Base-by-base conservation (phyloP, 139 green algal species). In the Chlamydomonas sphaeroides region DNA sequence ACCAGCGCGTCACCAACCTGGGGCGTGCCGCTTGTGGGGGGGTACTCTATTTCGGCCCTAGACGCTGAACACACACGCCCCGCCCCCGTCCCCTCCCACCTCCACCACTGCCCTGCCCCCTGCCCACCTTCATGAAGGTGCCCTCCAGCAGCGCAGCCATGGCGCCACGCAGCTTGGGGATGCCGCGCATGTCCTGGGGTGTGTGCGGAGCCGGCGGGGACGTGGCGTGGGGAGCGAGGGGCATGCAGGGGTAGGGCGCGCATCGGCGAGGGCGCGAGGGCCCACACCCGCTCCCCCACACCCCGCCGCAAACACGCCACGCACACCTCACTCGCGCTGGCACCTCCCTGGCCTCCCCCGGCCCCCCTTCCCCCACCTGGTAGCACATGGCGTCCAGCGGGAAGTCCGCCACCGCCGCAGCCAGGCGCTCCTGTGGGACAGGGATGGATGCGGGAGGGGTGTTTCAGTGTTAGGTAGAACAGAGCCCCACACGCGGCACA, bases 41-140 rank as follows among this genome's bases (percentile, higher is more conserved):
- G n/a, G n/a, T n/a, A n/a, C n/a, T n/a, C n/a, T n/a, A n/a, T n/a
- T n/a, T n/a, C n/a, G n/a, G n/a, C n/a, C n/a, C n/a, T n/a, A n/a
- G n/a, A n/a, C n/a, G 15, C 28, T 30, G n/a, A 8, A 65, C 67
- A 65, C 57, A 65, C 67, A 45, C 67, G 39, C 65, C 2, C 35
- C 35, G 3, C 35, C 35, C 36, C 66, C 39, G 38, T 1, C 38
- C 25, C 23, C 38, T 11, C 38, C 17, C 38, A 23, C 25, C 48
- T 4, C 15, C 35, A 2, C 33, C 35, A 69, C 33, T 45, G 5
- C 66, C 38, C 1, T 25, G 23, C 25, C 11, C n/a, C n/a, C n/a
- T 0, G 3, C 42, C 2, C 73, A 89, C 87, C 68, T 88, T 38
- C 85, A 94, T 84, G 51, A 94, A 89, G 1, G 88, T 90, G 21